phyloP scores from a whole-genome alignment of 2,329 filamentous ascomycete species.

The Neopestalotiopsis clavispora region DNA sequence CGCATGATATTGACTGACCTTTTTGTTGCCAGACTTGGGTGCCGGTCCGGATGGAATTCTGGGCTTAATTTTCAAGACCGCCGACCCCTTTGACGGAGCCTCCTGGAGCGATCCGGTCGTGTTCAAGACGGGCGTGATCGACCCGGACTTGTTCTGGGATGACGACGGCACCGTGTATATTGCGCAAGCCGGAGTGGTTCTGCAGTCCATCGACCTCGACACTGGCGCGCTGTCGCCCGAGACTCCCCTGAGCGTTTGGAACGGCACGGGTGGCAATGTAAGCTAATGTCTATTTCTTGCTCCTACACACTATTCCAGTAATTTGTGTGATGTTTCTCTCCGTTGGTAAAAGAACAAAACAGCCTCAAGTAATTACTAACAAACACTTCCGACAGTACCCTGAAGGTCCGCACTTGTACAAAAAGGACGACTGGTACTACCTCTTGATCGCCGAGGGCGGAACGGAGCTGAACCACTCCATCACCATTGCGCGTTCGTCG shows the following conservation, averaged over 20 bases:
- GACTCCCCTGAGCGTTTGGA: conserved; percentile 29
- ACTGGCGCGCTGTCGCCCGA: conserved; percentile 18
- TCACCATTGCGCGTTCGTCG: conserved; percentile 40
- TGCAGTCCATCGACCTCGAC: conserved; percentile 17
- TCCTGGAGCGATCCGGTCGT: conserved; percentile 31
- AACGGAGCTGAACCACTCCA: conserved; percentile 42
- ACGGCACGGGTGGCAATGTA: conserved; percentile 33
- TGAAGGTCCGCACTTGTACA: conserved; percentile 45
- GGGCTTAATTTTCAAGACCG: conserved; percentile 16
- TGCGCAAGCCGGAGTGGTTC: conserved; percentile 21
- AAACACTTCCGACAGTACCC: conserved; percentile 27
- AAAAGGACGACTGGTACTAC: conserved; percentile 46
- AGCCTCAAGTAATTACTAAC: background rate
- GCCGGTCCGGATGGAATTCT: conserved; percentile 2
- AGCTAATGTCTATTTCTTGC: background rate
- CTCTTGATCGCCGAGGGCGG: conserved; percentile 52
- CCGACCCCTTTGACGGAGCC: conserved; percentile 12
- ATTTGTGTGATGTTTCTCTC: too few species aligned
- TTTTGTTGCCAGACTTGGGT: conserved; percentile 19
- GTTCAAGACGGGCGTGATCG: conserved; percentile 25
- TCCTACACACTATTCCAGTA: too few species aligned
- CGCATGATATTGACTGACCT: background rate
- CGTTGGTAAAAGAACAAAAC: too few species aligned
- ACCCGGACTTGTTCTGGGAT: conserved; percentile 21
- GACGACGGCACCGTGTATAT: conserved; percentile 28